Evolutionary conservation across 2,329 filamentous ascomycete genomes (phyloP), one percentile per base, ranked within the genome.

Genomic region (Ramichloridium luteum): DNA sequence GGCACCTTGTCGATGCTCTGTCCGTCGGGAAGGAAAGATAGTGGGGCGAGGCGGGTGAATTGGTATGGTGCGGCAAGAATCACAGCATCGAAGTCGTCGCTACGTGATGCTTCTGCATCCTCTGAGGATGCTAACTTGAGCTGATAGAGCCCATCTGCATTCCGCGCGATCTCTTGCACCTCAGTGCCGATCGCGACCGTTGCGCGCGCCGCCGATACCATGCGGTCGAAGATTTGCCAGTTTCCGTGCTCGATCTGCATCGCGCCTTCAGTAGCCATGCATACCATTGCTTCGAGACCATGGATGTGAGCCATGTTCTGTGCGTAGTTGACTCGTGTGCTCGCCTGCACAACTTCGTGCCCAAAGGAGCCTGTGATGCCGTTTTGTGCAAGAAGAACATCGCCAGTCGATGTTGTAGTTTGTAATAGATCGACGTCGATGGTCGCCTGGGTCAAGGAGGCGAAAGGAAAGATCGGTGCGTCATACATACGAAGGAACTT

Each of bases 291-390:
- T 48, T 92, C 84, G 1, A 98, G 60, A 0, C 84, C 90, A 49
- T 96, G 86, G 28, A 96, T 90, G 20, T 74, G 63, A n/a, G 65
- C 71, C 9, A 96, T 58, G 45, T 96, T 94, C 29, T 86, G 83
- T 1, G 81, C 90, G 58, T 94, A 98, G 56, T 96, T 96, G 41
- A 94, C 88, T 13, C 90, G 71, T 1, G 90, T 94, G 35, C 77
- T 80, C 2, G 88, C 83, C 58, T 96, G 88, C 15, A 96, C 74
- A 28, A 98, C 73, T 30, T 98, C 83, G 10, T 72, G 71, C 0
- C 77, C 66, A 52, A 93, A 96, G 0, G 62, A 53, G 0, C 65
- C 60, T 14, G 70, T 65, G 34, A 94, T 74, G 48, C 71, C 70
- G 45, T 84, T 80, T 23, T 70, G 60, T 15, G 64, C 63, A 9